Evolutionary conservation across 257 asterid species (phyloP), one percentile per base, ranked within the genome.

Genomic region (Linaria vulgaris): DNA sequence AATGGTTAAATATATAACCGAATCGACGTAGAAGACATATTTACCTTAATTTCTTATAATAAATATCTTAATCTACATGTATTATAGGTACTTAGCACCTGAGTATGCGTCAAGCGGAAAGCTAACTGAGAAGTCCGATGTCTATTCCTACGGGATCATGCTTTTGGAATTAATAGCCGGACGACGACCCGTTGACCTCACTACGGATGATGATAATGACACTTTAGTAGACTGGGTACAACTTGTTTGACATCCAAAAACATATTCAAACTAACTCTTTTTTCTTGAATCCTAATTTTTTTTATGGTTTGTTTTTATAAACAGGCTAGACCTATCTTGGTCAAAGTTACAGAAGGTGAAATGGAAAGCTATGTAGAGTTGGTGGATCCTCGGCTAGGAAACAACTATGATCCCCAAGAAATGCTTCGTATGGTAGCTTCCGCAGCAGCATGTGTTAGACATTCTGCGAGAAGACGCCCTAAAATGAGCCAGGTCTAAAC

Each of bases 101-200:
- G 98, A 91, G 13, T 91, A 91, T 59, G 98, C 98, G 14, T 70
- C 96, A 15, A 91, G 94, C 9, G 96, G 98, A 7, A 91, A 91
- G 66, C 74, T 91, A 9, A 91, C 95, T 0, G 98, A 91, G 52
- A 91, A 88, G 44, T 91, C 98, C 1, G 98, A 91, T 38, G 87
- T 88, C 12, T 91, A 84, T 71, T 91, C 98, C 0, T 91, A 71
- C 17, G 98, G 98, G 9, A 73, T 91, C 47, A 76, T 91, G 91
- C 83, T 91, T 25, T 59, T 91, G 69, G 98, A 91, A 72, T 79
- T 91, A 3, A 81, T 91, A 53, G 88, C 96, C 0, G 96, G 98
- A 66, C 74, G 80, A 16, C 82, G 82, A n/a, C 98, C 98, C 0
- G 44, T 86, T 4, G 94, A 84, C 54, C 64, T 88, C 30, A 65